These are phyloP conservation scores for Mucor racemosus DNA, from an alignment of 371 early-diverging fungal species.

Conservation along the genomic window DNA sequence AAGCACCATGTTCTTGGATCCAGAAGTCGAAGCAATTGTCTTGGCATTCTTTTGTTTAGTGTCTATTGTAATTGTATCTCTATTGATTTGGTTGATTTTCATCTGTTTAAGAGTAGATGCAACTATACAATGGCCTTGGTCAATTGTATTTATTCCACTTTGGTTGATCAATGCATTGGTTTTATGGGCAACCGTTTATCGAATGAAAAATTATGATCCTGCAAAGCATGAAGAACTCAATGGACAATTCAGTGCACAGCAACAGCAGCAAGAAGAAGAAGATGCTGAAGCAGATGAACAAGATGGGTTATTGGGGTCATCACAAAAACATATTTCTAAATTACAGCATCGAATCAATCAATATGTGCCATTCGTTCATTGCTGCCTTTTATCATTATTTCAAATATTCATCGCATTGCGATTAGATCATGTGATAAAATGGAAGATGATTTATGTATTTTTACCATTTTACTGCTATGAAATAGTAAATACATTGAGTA, in stretches of 20 bases:
- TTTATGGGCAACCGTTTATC: constrained; percentile 41
- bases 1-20: constrained; percentile 77
- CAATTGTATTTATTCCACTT: constrained; percentile 79
- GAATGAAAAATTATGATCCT: constrained; percentile 24
- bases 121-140: constrained; percentile 69
- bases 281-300: constrained; percentile 31
- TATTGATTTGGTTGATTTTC: constrained; percentile 79
- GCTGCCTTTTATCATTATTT: constrained; percentile 44
- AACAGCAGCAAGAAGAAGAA: constrained; percentile 33
- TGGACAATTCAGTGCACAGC: constrained; percentile 5
- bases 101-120: constrained; percentile 78
- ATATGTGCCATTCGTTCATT: constrained; percentile 31
- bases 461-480: constrained; percentile 73
- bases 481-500: constrained; percentile 41
- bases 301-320: constrained; percentile 13
- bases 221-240: constrained; percentile 16
- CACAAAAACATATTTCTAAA: not conserved
- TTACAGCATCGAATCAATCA: constrained; percentile 8
- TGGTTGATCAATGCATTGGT: constrained; percentile 69
- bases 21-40: constrained; percentile 73
- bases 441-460: constrained; percentile 43
- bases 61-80: constrained; percentile 60
- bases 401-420: constrained; percentile 56
- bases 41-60: constrained; percentile 65
- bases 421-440: constrained; percentile 44